phyloP scores from a whole-genome alignment of 495 filamentous ascomycete species.

The Entonaema liquescens region DNA sequence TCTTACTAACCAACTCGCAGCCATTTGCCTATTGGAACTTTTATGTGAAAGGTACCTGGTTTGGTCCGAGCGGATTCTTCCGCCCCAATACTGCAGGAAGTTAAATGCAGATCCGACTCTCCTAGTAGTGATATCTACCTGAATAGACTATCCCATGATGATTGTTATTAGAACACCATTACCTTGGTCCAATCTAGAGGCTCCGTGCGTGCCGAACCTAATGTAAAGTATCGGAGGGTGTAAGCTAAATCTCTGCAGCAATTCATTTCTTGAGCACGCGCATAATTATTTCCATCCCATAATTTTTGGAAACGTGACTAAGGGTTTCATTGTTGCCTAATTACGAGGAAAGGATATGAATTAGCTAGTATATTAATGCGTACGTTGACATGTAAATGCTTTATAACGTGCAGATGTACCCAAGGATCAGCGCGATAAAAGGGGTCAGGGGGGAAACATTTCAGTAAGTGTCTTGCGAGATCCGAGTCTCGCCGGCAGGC shows the following conservation, averaged over 20 bases:
- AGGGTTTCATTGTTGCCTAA: neutral
- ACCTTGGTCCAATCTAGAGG: too few relatives aligned
- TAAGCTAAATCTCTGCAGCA: neutral
- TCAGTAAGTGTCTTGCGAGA: too few relatives aligned
- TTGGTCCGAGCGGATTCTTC: slow-evolving; percentile 42
- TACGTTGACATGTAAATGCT: too few relatives aligned
- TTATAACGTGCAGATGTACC: too few relatives aligned
- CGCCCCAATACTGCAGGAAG: slow-evolving; percentile 25
- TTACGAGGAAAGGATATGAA: too few relatives aligned
- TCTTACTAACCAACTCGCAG: slow-evolving; percentile 16
- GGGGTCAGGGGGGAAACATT: too few relatives aligned
- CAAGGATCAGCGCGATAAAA: too few relatives aligned
- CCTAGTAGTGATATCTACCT: neutral
- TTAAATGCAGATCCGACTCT: neutral
- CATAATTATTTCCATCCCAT: neutral
- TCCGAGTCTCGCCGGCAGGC: too few relatives aligned
- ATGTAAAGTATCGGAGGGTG: neutral
- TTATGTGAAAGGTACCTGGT: slow-evolving; percentile 44
- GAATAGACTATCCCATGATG: neutral
- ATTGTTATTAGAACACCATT: too few relatives aligned
- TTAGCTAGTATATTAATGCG: too few relatives aligned
- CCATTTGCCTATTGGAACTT: slow-evolving; percentile 43
- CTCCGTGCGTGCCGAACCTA: too few relatives aligned
- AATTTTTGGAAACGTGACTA: neutral
- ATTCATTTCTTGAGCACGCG: neutral